Percentiles rank a stretch among this genome's conserved stretches.
Evolutionary conservation across 2,329 filamentous ascomycete species (phyloP).

Genomic region (Fusarium musae): DNA sequence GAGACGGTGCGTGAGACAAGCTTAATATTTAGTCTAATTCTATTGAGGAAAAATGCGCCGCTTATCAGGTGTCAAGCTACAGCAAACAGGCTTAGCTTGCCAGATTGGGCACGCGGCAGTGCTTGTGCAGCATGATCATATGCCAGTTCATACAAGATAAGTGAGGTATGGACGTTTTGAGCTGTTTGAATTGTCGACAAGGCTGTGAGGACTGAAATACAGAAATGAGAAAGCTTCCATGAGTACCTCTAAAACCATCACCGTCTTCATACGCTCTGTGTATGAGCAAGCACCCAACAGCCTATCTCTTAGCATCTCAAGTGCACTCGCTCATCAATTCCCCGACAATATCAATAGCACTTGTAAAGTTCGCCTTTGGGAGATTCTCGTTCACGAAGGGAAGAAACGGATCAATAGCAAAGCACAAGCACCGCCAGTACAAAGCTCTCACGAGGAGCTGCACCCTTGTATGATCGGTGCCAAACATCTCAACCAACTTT

Average conservation of each 20-base stretch:
- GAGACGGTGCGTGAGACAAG: neutral
- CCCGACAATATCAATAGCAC: neutral
- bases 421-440: conserved; percentile 20
- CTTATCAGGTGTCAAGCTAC: neutral
- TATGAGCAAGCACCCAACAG: too few relatives aligned
- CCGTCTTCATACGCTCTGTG: fast-evolving
- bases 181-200: too few relatives aligned
- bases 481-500: neutral
- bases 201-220: too few relatives aligned
- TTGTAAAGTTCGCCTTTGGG: neutral
- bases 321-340: neutral
- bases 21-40: neutral
- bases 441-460: conserved; percentile 16
- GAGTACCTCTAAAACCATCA: fast-evolving
- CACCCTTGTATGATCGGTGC: neutral
- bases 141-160: too few relatives aligned
- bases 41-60: neutral
- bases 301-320: too few relatives aligned
- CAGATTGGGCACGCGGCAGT: neutral
- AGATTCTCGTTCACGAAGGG: conserved; percentile 5
- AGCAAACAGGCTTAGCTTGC: neutral
- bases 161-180: neutral
- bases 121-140: neutral
- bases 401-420: conserved; percentile 17
- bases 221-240: too few relatives aligned